These are phyloP conservation scores for Suhomyces wounanorum DNA, from an alignment of 1,139 yeast species.

Conservation along the genomic window DNA sequence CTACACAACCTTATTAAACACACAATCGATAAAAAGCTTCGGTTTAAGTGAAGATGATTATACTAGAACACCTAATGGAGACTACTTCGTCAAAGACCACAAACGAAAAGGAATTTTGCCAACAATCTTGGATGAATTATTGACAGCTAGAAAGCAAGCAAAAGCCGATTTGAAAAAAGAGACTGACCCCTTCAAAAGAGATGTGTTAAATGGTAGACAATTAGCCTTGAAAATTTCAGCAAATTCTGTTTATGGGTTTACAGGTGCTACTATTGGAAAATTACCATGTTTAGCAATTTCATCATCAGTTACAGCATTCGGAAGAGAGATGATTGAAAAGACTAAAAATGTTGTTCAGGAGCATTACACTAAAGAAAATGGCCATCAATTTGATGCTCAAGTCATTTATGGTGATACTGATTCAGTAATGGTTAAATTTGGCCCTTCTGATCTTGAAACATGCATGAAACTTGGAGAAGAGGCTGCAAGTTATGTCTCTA, in stretches of 20 bases:
- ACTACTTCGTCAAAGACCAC: slow-evolving; percentile 75
- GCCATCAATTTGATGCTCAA: slow-evolving; percentile 77
- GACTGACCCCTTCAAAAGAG: slow-evolving; percentile 89
- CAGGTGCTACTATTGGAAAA: slow-evolving; percentile 98
- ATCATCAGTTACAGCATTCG: slow-evolving; percentile 92
- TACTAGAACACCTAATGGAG: slow-evolving; percentile 88
- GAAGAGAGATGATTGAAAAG: slow-evolving; percentile 93
- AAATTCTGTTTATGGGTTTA: slow-evolving; percentile 96
- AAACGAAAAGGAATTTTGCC: slow-evolving; percentile 87
- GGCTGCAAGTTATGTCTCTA: slow-evolving; percentile 88
- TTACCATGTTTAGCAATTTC: slow-evolving; percentile 96
- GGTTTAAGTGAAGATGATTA: slow-evolving; percentile 74
- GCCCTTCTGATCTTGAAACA: slow-evolving; percentile 73
- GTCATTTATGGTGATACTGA: slow-evolving; percentile 99
- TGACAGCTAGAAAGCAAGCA: slow-evolving; percentile 91
- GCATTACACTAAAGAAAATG: slow-evolving; percentile 75
- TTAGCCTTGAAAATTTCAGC: slow-evolving; percentile 95
- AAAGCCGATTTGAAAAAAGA: slow-evolving; percentile 88
- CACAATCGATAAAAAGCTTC: slow-evolving; percentile 66
- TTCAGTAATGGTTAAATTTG: slow-evolving; percentile 98
- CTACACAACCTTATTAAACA: slow-evolving; percentile 82
- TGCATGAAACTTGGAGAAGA: slow-evolving; percentile 93
- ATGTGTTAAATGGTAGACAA: slow-evolving; percentile 96
- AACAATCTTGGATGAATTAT: slow-evolving; percentile 82
- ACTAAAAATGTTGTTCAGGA: slow-evolving; percentile 87